Base-by-base conservation (phyloP, 345 rosid genomes). In the Trapa incisa region DNA sequence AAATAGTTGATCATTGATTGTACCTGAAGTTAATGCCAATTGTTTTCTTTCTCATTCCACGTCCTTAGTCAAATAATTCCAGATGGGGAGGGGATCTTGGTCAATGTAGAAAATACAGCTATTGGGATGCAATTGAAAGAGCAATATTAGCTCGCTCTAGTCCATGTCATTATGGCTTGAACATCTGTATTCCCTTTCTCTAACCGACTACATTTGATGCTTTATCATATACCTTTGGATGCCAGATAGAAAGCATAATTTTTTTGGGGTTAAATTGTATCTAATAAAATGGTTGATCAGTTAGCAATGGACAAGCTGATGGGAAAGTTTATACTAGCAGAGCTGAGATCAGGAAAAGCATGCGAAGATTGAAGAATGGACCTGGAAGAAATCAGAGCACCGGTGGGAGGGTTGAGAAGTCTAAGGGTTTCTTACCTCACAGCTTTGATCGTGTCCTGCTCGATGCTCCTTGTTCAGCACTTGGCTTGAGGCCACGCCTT, bases 401-500 rank as follows among this genome's bases (percentile, higher is more conserved):
- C 39, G 96, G 97, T 68, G 92, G 89, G 39, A 80, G 87, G 78
- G 96, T 74, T 67, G 89, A 89, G 72, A 87, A 86, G 61, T 94
- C 89, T 4, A 75, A 84, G 80, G 96, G 99, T 52, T 91, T 94
- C 78, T 65, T 48, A 48, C 96, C 96, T 53, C 75, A 82, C 67
- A 91, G 96, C 80, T 94, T 94, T 66, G 97, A 94, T 77, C 77
- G 99, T 36, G 93, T 91, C 57, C 95, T 94, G 75, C 89, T 94
- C 56, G 99, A 94, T 73, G 96, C 97, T 76, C 99, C 99, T n/a
- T 94, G 99, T 71, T 91, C 99, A 73, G 97, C 99, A 77, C 99
- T 94, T 77, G 97, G 97, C 70, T 81, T 91, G 83, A 83, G 99
- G 73, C 99, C 99, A 68, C 82, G 97, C 57, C 89, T 94, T 65